Evolutionary conservation across 2,329 filamentous ascomycete species (phyloP).

Genomic region (Sporothrix pseudoabietina): DNA sequence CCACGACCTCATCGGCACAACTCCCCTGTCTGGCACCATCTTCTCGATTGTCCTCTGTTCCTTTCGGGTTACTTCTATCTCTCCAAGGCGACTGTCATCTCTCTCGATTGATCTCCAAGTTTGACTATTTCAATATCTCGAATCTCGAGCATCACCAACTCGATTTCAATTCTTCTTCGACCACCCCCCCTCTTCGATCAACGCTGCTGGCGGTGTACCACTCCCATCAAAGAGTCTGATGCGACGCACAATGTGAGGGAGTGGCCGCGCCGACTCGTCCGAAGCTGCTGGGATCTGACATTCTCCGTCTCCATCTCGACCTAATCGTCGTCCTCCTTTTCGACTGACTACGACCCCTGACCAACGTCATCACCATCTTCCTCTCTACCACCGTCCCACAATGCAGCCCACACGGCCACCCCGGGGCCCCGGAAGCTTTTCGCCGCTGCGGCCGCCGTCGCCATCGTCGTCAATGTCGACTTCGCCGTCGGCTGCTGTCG

Average conservation of each 20-base stretch:
- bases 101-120: neutral
- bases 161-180: neutral
- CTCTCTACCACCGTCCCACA: slow-evolving; percentile 39
- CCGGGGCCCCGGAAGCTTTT: slow-evolving; percentile 59
- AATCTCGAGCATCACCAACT: neutral
- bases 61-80: neutral
- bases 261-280: slow-evolving; percentile 22
- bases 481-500: slow-evolving; percentile 15
- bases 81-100: neutral
- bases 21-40: neutral
- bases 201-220: slow-evolving; percentile 19
- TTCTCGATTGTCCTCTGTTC: neutral
- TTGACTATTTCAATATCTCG: neutral
- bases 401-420: slow-evolving; percentile 54
- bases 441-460: slow-evolving; percentile 48
- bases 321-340: too few species aligned
- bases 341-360: neutral
- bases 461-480: neutral
- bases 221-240: slow-evolving; percentile 4
- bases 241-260: slow-evolving; percentile 48
- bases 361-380: neutral
- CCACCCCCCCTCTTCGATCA: neutral
- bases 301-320: neutral
- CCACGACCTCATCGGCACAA: neutral
- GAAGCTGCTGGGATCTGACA: neutral